A percentile compares a stretch with the other conserved stretches of the same genome.
These are phyloP conservation scores for Colletotrichum sp. DNA, from an alignment of 2,329 filamentous ascomycete genomes.

Conservation along the genomic window DNA sequence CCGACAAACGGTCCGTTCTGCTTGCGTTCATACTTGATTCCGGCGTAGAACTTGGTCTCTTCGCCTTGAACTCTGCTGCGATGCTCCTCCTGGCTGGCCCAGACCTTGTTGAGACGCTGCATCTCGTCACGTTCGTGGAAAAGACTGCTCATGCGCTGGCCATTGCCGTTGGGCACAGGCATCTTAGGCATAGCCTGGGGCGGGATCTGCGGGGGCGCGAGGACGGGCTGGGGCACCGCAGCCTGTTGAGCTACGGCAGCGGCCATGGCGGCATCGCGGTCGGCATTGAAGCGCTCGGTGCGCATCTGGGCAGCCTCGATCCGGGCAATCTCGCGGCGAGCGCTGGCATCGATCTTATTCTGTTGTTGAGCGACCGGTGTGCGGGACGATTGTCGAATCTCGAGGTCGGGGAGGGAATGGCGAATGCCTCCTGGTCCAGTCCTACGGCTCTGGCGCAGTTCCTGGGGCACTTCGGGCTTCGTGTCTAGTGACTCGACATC, in stretches of 20 bases:
- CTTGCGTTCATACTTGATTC: constrained; percentile 68
- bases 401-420: constrained; percentile 38
- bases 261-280: constrained; percentile 42
- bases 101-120: constrained; percentile 59
- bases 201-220: not conserved
- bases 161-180: not conserved
- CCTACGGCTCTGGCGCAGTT: constrained; percentile 49
- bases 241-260: not conserved
- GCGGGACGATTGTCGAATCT: constrained; percentile 39
- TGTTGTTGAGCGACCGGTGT: constrained; percentile 35
- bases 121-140: constrained; percentile 56
- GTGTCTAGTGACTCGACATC: constrained; percentile 12
- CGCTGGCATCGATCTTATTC: constrained; percentile 54
- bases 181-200: constrained; percentile 8
- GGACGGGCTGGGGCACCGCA: not conserved
- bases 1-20: constrained; percentile 64
- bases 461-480: constrained; percentile 29
- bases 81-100: constrained; percentile 57
- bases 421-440: constrained; percentile 36
- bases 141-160: constrained; percentile 7
- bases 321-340: constrained; percentile 56
- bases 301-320: constrained; percentile 57
- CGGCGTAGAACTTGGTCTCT: constrained; percentile 62
- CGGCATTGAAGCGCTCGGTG: constrained; percentile 51
- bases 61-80: constrained; percentile 48